phyloP scores from a whole-genome alignment of 2,329 filamentous ascomycete genomes.

The Talaromyces funiculosus region DNA sequence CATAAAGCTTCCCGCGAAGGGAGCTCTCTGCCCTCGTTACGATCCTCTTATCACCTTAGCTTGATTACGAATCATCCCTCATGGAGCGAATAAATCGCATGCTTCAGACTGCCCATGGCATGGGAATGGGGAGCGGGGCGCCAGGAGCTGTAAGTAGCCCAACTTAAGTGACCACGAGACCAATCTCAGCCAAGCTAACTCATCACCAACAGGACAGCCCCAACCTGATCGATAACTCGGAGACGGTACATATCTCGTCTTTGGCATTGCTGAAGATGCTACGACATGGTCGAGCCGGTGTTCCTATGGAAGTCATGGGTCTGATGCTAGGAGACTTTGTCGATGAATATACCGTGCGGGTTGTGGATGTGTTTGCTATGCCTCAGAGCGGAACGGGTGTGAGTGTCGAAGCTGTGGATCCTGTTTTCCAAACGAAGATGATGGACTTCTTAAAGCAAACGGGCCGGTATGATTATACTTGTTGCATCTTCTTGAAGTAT shows the following conservation, averaged over 20 bases:
- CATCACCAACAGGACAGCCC: slow-evolving; percentile 64
- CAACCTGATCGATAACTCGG: slow-evolving; percentile 94
- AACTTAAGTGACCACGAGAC: slow-evolving; percentile 2
- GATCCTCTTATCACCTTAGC: background rate
- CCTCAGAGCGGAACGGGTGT: slow-evolving; percentile 97
- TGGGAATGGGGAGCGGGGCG: slow-evolving; percentile 40
- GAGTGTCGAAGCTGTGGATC: slow-evolving; percentile 95
- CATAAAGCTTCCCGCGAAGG: slow-evolving; percentile 11
- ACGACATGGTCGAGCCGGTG: slow-evolving; percentile 91
- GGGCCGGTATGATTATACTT: slow-evolving; percentile 59
- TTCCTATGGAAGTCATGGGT: slow-evolving; percentile 99
- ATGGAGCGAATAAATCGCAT: slow-evolving; percentile 94
- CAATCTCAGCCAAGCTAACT: background rate
- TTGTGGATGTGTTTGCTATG: slow-evolving; percentile 99
- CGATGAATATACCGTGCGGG: slow-evolving; percentile 96
- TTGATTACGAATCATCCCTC: slow-evolving; percentile 21
- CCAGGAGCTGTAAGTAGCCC: slow-evolving; percentile 36
- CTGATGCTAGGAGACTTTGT: slow-evolving; percentile 98
- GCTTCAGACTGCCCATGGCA: slow-evolving; percentile 66
- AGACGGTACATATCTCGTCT: slow-evolving; percentile 98
- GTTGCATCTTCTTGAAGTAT: background rate
- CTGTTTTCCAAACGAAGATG: slow-evolving; percentile 99
- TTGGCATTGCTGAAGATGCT: slow-evolving; percentile 97
- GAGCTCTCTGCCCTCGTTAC: slow-evolving; percentile 18
- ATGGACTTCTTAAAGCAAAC: slow-evolving; percentile 99